Percentiles rank a stretch among this genome's conserved stretches.
These are phyloP conservation scores for Populus pruinosa DNA, from an alignment of 345 rosid species.

Conservation along the genomic window DNA sequence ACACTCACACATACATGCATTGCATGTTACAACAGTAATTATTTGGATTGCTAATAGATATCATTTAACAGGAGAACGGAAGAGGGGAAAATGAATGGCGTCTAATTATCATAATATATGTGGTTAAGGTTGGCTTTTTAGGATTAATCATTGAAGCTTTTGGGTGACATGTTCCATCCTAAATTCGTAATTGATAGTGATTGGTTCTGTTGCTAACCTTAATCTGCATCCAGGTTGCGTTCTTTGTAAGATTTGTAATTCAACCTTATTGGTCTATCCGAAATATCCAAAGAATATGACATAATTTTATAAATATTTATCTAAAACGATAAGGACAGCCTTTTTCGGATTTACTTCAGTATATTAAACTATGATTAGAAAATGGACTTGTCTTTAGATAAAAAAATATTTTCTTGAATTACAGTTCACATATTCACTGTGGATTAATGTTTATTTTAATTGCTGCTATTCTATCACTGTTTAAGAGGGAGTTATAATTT, in stretches of 20 bases:
- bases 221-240: not conserved
- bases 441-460: not conserved
- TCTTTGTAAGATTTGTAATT: not conserved
- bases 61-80: too few relatives aligned
- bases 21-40: too few relatives aligned
- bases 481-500: too few relatives aligned
- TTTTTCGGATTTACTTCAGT: not conserved
- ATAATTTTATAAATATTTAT: too few relatives aligned
- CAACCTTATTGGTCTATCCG: too few relatives aligned
- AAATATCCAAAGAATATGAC: not conserved
- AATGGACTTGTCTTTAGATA: not conserved
- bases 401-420: too few relatives aligned
- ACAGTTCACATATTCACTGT: too few relatives aligned
- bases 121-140: not conserved
- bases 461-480: not conserved
- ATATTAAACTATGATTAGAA: not conserved
- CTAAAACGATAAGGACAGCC: not conserved
- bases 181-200: not conserved
- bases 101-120: not conserved
- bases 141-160: not conserved
- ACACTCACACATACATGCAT: too few relatives aligned
- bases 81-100: not conserved
- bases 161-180: not conserved
- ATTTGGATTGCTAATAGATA: not conserved
- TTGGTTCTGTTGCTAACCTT: not conserved